Evolutionary conservation across 805 yeast species (phyloP), one percentile per base, ranked within the genome.

Genomic region (Ascoidea rubescens): DNA sequence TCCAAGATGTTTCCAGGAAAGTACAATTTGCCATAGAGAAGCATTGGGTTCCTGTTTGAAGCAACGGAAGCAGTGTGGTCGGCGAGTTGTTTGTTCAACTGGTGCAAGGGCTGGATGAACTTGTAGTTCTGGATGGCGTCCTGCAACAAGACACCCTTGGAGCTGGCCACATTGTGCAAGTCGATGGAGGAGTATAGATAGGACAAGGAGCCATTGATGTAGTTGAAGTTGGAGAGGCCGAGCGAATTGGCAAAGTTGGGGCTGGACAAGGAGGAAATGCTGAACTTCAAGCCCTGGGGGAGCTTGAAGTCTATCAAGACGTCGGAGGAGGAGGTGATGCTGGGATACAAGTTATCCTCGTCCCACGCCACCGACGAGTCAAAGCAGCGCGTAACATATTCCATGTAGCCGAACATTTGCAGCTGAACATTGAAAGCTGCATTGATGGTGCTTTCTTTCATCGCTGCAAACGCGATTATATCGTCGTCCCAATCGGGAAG

Each of bases 1-100:
- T 91, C 98, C 2, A 93, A 67, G 5, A 84, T 82, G 16, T 87
- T 81, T 1, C 87, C 85, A 0, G 99, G 98, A 55, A 91, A 80
- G 60, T 83, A 86, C 80, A 93, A 77, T 56, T 91, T 72, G 0
- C 98, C 98, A 64, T 87, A 91, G 42, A 84, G 66, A 14, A 91
- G 68, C 0, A 80, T 69, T 43, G 73, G 67, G 50, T 58, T 54
- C 7, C 54, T 33, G 28, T 51, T 42, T 47, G 54, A 46, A 7
- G 44, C 5, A 31, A 21, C 43, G 14, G 45, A 14, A 5, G 31
- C 6, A 58, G 57, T 33, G 48, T 48, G 45, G 17, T 5, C 8
- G 37, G 31, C 45, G 16, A n/a, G 37, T 21, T 52, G 6, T 48
- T 33, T 6, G 33, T 43, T 43, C 21, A 31, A 31, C 31, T 17